phyloP scores from a whole-genome alignment of 2,329 filamentous ascomycete species.

The Penicillium sp. region DNA sequence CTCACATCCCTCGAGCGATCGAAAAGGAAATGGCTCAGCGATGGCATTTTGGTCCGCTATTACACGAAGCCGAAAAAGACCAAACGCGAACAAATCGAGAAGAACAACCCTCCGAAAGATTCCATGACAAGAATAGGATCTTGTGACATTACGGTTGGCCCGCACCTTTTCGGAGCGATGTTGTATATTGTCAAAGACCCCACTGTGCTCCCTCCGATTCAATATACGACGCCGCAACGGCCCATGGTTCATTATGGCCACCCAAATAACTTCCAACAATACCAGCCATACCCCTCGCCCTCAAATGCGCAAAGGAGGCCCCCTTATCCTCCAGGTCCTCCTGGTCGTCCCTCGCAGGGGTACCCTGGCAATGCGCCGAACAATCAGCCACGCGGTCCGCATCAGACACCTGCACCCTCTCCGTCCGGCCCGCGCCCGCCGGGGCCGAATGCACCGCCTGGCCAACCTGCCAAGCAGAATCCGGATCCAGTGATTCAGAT shows the following conservation, averaged over 20 bases:
- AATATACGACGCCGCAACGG: conserved; percentile 37
- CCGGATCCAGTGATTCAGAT: conserved; percentile 50
- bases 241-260: conserved; percentile 42
- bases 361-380: conserved; percentile 23
- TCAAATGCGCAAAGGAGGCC: conserved; percentile 26
- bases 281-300: conserved; percentile 36
- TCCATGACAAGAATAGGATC: conserved; percentile 52
- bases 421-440: conserved; percentile 27
- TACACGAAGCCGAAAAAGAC: conserved; percentile 55
- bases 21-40: conserved; percentile 52
- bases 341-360: conserved; percentile 25
- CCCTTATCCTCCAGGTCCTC: conserved; percentile 24
- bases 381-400: conserved; percentile 16
- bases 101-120: conserved; percentile 47
- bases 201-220: conserved; percentile 34
- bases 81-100: conserved; percentile 46
- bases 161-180: conserved; percentile 56
- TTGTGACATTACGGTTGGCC: conserved; percentile 57
- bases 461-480: conserved; percentile 41
- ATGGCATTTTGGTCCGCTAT: conserved; percentile 52
- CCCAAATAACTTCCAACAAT: conserved; percentile 39
- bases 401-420: conserved; percentile 17
- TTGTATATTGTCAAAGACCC: conserved; percentile 52
- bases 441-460: conserved; percentile 24
- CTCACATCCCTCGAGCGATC: conserved; percentile 54